Conservation (phyloP, 2,329 filamentous ascomycete genomes). For the Diplocarpon rosae region DNA sequence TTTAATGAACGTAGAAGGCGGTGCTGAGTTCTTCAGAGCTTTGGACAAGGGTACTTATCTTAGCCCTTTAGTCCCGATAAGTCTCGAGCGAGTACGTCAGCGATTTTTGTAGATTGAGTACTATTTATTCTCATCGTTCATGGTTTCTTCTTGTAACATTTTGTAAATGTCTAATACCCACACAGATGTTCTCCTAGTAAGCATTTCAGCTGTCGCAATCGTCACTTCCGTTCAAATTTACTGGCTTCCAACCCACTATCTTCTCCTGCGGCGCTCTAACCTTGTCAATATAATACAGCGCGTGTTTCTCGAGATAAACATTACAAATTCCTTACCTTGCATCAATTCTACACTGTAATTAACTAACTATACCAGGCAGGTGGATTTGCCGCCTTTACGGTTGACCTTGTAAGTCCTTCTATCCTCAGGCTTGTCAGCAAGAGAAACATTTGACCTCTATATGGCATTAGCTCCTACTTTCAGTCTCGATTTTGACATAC, state of each 20-base stretch:
- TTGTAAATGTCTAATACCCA: constrained; percentile 36
- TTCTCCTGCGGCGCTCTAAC: background rate
- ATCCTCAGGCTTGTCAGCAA: background rate
- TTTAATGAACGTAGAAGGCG: background rate
- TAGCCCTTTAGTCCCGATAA: constrained; percentile 8
- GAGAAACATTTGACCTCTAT: too few relatives aligned
- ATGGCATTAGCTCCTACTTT: too few relatives aligned
- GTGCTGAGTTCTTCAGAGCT: background rate
- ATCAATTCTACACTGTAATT: too few relatives aligned
- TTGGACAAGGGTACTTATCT: constrained; percentile 11
- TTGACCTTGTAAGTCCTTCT: constrained; percentile 1
- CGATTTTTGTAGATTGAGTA: background rate
- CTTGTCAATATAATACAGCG: too few relatives aligned
- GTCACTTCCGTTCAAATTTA: background rate
- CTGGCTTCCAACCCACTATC: too few relatives aligned
- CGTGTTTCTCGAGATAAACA: too few relatives aligned
- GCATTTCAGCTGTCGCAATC: constrained; percentile 17
- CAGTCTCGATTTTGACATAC: background rate
- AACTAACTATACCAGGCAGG: constrained; percentile 50
- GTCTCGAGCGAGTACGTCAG: constrained; percentile 6
- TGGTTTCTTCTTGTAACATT: background rate
- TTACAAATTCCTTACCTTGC: too few relatives aligned
- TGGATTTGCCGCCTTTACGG: constrained; percentile 66
- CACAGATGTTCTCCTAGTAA: constrained; percentile 45
- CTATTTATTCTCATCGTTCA: background rate